A percentile compares a stretch with the other conserved stretches of the same genome.
Conservation (phyloP, 192 early-diverging fungal genomes). For the Backusella sp. region DNA sequence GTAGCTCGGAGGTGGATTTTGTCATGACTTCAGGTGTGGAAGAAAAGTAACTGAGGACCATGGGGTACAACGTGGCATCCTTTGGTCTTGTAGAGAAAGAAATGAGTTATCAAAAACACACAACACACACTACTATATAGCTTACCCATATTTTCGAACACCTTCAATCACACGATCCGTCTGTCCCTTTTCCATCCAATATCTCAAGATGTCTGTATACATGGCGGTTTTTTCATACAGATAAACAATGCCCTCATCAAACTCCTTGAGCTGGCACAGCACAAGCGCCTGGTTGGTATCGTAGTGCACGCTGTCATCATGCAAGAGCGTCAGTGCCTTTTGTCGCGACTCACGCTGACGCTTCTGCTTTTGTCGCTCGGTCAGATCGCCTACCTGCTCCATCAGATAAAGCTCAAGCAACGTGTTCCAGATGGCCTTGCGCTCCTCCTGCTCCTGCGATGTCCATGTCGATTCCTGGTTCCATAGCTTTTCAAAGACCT, state of each 20-base stretch:
- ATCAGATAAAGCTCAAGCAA: constrained; percentile 87
- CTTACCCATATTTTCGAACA: constrained; percentile 60
- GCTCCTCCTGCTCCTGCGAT: constrained; percentile 54
- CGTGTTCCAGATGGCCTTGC: constrained; percentile 85
- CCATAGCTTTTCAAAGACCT: constrained; percentile 80
- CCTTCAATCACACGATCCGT: constrained; percentile 62
- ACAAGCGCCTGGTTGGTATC: constrained; percentile 93
- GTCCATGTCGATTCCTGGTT: constrained; percentile 23
- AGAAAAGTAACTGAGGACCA: constrained; percentile 72
- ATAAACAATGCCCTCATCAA: constrained; percentile 83
- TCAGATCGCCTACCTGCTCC: not conserved
- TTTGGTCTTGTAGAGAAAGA: constrained; percentile 39
- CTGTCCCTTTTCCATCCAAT: constrained; percentile 73
- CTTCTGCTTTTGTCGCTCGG: not conserved
- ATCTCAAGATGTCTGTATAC: constrained; percentile 68
- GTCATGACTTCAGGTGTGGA: constrained; percentile 61
- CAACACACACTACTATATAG: no score
- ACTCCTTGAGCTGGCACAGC: constrained; percentile 82
- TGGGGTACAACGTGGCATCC: constrained; percentile 67
- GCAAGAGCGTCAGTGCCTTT: constrained; percentile 71
- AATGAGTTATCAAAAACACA: not conserved
- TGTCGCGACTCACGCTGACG: constrained; percentile 33
- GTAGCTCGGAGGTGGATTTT: constrained; percentile 54
- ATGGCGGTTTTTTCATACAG: constrained; percentile 84
- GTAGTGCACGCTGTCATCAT: constrained; percentile 67